phyloP scores from a whole-genome alignment of 1,284 basidiomycete species.

The Sanghuangporus sanghuang region DNA sequence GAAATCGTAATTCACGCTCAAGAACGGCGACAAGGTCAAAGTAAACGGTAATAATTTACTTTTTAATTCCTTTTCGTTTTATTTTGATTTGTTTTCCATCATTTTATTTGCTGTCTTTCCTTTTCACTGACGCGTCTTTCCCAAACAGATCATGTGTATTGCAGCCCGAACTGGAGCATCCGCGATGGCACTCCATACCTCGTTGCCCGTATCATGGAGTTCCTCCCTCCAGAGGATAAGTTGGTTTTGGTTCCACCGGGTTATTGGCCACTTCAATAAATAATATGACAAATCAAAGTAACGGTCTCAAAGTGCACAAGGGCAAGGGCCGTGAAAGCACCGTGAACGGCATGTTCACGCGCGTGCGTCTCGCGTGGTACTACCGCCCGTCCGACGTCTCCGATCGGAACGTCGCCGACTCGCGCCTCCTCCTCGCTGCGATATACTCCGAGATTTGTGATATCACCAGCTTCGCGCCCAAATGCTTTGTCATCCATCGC shows the following conservation, averaged over 20 bases:
- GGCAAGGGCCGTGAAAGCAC: conserved; percentile 22
- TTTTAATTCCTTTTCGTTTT: not conserved
- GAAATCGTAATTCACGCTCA: conserved; percentile 39
- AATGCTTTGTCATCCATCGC: conserved; percentile 89
- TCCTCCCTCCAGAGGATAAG: conserved; percentile 70
- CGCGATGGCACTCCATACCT: conserved; percentile 92
- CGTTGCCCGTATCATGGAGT: conserved; percentile 94
- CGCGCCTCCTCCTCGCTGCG: conserved; percentile 85
- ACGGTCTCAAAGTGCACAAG: conserved; percentile 19
- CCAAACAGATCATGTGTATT: conserved; percentile 86
- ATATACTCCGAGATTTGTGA: conserved; percentile 96
- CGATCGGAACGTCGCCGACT: conserved; percentile 81
- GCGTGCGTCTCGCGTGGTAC: conserved; percentile 89
- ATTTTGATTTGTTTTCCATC: conserved; percentile 17
- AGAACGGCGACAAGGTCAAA: conserved; percentile 77
- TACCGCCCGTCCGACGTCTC: conserved; percentile 88
- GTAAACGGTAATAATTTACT: conserved; percentile 61
- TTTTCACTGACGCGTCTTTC: conserved; percentile 29
- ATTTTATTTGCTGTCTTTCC: not conserved
- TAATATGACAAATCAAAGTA: conserved; percentile 29
- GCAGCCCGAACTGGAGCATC: conserved; percentile 85
- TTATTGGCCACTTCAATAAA: conserved; percentile 22
- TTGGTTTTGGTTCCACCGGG: not conserved
- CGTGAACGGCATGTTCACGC: conserved; percentile 52
- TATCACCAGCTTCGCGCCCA: conserved; percentile 84